These are phyloP conservation scores for Candida pseudoglaebosa DNA, from an alignment of 805 yeast genomes.

Conservation along the genomic window DNA sequence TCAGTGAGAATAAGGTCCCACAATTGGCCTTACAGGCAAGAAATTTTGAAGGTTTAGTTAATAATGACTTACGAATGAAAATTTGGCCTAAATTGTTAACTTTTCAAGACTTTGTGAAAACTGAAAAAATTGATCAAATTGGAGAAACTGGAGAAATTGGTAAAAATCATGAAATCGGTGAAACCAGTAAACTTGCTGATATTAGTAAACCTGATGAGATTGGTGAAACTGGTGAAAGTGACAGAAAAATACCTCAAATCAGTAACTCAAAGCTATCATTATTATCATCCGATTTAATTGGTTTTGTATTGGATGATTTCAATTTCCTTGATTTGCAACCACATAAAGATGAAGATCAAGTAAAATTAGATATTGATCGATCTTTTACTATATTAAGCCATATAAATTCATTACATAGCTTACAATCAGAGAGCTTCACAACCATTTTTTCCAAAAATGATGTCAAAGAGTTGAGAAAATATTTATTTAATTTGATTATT, in stretches of 20 bases:
- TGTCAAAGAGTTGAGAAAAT: conserved; percentile 31
- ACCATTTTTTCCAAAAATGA: conserved; percentile 30
- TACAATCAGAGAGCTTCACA: conserved; percentile 24
- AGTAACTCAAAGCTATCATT: background rate
- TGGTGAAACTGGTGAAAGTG: too few relatives aligned
- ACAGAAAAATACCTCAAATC: too few relatives aligned
- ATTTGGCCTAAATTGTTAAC: conserved; percentile 53
- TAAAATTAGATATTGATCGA: conserved; percentile 70
- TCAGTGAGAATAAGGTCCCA: too few relatives aligned
- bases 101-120: conserved; percentile 10
- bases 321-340: conserved; percentile 29
- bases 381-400: conserved; percentile 49
- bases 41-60: conserved; percentile 43
- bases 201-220: conserved; percentile 5
- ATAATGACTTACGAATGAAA: conserved; percentile 34
- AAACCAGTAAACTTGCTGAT: background rate
- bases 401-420: conserved; percentile 18
- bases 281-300: conserved; percentile 6
- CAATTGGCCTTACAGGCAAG: too few relatives aligned
- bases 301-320: conserved; percentile 18
- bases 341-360: conserved; percentile 78
- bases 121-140: background rate
- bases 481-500: conserved; percentile 44
- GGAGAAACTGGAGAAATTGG: background rate
- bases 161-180: background rate